phyloP scores from a whole-genome alignment of 2,329 filamentous ascomycete genomes.

The Penicillium glabrum region DNA sequence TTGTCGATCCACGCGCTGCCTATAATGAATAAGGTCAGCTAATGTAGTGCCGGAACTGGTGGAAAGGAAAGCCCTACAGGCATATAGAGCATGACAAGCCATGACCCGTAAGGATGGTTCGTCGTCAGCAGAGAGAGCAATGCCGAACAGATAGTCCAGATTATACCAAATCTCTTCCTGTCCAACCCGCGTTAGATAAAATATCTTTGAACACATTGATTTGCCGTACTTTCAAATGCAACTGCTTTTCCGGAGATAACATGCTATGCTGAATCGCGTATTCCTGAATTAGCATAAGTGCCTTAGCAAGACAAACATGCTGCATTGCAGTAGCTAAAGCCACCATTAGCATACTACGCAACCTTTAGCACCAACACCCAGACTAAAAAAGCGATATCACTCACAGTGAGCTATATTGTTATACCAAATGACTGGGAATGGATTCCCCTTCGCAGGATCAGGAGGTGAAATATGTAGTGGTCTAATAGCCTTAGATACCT shows the following conservation, averaged over 20 bases:
- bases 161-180: conserved; percentile 28
- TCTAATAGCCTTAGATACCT: conserved; percentile 27
- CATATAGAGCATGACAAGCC: conserved; percentile 34
- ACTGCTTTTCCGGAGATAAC: conserved; percentile 14
- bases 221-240: conserved; percentile 23
- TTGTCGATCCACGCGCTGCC: conserved; percentile 34
- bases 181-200: not conserved
- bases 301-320: conserved; percentile 35
- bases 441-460: conserved; percentile 26
- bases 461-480: conserved; percentile 31
- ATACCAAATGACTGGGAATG: conserved; percentile 34
- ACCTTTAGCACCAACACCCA: not conserved
- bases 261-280: conserved; percentile 13
- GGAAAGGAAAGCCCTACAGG: conserved; percentile 22
- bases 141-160: conserved; percentile 32
- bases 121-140: conserved; percentile 33
- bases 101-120: conserved; percentile 35
- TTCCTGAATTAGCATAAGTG: conserved; percentile 27
- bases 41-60: not conserved
- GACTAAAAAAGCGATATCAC: not conserved
- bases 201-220: not conserved
- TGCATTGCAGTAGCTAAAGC: conserved; percentile 31
- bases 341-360: not conserved
- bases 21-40: not conserved
- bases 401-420: conserved; percentile 34